These are phyloP conservation scores for Sistotremastrum suecicum DNA, from an alignment of 768 basidiomycete species.

Conservation along the genomic window DNA sequence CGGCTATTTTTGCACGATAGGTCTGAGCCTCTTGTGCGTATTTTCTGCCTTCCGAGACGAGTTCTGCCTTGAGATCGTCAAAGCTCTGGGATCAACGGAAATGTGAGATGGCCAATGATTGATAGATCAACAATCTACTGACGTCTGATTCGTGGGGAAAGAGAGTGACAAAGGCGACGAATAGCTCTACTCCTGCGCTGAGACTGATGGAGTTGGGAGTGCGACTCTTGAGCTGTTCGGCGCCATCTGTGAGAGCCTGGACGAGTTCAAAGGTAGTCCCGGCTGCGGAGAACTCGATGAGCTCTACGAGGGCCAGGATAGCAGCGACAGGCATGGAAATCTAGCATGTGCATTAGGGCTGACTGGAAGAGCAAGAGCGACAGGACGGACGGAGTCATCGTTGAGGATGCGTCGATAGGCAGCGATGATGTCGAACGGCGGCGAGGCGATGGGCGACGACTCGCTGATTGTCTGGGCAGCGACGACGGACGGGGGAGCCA, in stretches of 20 bases:
- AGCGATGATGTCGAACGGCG: conserved; percentile 29
- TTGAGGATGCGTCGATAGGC: conserved; percentile 48
- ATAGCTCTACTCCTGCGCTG: conserved; percentile 81
- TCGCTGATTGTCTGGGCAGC: background rate
- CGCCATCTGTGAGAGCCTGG: conserved; percentile 65
- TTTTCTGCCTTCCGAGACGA: conserved; percentile 66
- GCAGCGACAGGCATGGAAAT: conserved; percentile 79
- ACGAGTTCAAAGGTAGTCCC: conserved; percentile 91
- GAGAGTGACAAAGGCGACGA: conserved; percentile 77
- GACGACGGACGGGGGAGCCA: background rate
- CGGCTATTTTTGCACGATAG: conserved; percentile 82
- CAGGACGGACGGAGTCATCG: conserved; percentile 45
- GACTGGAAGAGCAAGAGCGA: background rate
- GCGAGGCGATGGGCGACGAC: conserved; percentile 10
- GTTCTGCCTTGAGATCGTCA: conserved; percentile 65
- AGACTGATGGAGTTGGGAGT: conserved; percentile 70
- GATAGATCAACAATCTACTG: conserved; percentile 16
- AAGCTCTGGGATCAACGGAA: conserved; percentile 45
- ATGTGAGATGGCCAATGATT: conserved; percentile 4
- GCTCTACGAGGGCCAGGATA: conserved; percentile 69
- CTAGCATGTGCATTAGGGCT: conserved; percentile 20
- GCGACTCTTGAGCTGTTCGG: conserved; percentile 43
- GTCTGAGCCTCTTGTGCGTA: conserved; percentile 69
- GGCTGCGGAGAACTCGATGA: conserved; percentile 50
- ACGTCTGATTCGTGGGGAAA: conserved; percentile 75